phyloP scores from a whole-genome alignment of 192 early-diverging fungal species.

The Coemansia sp. region DNA sequence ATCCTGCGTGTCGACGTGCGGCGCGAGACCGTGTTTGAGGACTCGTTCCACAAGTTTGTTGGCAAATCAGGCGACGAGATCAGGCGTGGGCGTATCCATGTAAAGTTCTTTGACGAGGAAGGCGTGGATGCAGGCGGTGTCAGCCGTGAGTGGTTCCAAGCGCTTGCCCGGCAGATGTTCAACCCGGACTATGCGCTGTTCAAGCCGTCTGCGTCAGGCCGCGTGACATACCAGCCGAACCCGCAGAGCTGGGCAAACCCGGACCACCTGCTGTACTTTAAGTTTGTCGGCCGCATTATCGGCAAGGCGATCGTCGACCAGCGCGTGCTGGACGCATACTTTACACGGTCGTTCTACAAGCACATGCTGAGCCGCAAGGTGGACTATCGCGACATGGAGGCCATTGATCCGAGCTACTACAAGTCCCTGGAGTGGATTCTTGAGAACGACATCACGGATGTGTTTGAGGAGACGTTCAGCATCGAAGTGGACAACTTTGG shows the following conservation, averaged over 20 bases:
- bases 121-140: constrained; percentile 98
- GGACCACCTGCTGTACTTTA: constrained; percentile 93
- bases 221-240: constrained; percentile 98
- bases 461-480: constrained; percentile 93
- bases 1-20: constrained; percentile 87
- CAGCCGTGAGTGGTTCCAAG: constrained; percentile 98
- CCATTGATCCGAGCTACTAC: constrained; percentile 95
- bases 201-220: constrained; percentile 91
- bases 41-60: constrained; percentile 93
- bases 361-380: constrained; percentile 89
- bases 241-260: constrained; percentile 87
- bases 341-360: constrained; percentile 99
- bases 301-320: constrained; percentile 99
- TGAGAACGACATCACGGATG: constrained; percentile 92
- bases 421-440: constrained; percentile 98
- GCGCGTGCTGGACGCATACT: constrained; percentile 90
- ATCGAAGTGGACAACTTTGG: constrained; percentile 95
- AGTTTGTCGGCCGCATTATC: constrained; percentile 97
- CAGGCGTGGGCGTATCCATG: constrained; percentile 87
- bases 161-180: constrained; percentile 95
- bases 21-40: constrained; percentile 92
- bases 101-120: constrained; percentile 94
- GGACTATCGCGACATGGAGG: constrained; percentile 97
- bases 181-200: constrained; percentile 98
- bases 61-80: constrained; percentile 89